phyloP scores from a whole-genome alignment of 1,284 basidiomycete genomes.

The Ustilago xerochloae region DNA sequence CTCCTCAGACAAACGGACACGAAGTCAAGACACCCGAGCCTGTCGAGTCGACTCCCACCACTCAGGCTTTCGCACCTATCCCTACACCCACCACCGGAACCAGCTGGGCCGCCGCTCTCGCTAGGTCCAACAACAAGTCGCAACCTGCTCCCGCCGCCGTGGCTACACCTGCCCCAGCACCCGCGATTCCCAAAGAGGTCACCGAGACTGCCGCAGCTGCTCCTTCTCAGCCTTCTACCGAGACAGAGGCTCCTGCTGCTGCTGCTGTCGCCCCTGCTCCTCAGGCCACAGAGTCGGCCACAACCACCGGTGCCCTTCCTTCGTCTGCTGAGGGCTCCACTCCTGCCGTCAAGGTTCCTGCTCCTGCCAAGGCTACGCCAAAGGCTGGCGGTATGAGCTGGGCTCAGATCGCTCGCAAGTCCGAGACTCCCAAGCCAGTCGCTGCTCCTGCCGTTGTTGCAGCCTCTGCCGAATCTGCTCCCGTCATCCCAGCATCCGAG shows the following conservation, averaged over 20 bases:
- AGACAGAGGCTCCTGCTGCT: constrained; percentile 16
- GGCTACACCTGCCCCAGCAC: constrained; percentile 32
- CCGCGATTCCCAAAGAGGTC: constrained; percentile 32
- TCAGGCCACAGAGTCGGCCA: constrained; percentile 32
- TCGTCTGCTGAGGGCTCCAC: constrained; percentile 24
- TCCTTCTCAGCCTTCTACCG: neutral
- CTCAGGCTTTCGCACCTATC: constrained; percentile 46
- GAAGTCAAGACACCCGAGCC: constrained; percentile 44
- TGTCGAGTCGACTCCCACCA: constrained; percentile 31
- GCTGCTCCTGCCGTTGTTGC: constrained; percentile 18
- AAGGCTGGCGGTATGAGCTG: constrained; percentile 60
- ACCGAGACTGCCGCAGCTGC: constrained; percentile 19
- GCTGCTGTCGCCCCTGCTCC: constrained; percentile 21
- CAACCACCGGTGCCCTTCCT: constrained; percentile 42
- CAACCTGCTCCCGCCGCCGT: constrained; percentile 34
- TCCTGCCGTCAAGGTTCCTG: constrained; percentile 53
- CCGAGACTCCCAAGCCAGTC: constrained; percentile 55
- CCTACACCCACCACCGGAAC: constrained; percentile 48
- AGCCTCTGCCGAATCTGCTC: constrained; percentile 11
- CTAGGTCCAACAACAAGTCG: constrained; percentile 36
- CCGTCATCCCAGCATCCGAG: constrained; percentile 13
- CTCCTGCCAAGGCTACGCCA: constrained; percentile 35
- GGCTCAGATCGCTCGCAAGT: constrained; percentile 66
- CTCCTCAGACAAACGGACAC: constrained; percentile 56
- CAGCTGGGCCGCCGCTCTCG: constrained; percentile 59